Evolutionary conservation across 2,329 filamentous ascomycete genomes (phyloP).

Genomic region (Claviceps fusiformis): DNA sequence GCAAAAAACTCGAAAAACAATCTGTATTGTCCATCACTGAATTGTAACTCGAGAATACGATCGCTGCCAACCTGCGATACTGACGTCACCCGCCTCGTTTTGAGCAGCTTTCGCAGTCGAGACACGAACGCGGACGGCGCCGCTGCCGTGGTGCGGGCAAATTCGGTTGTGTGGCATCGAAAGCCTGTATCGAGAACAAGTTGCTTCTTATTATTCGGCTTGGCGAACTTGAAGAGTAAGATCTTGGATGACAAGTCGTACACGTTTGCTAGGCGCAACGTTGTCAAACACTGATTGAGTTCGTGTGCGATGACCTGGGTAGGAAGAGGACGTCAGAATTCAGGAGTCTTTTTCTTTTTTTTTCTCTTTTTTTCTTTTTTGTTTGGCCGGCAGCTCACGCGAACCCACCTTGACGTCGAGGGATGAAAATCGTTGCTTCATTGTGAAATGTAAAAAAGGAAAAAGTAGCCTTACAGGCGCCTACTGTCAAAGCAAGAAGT

Average conservation of each 20-base stretch:
- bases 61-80: slow-evolving; percentile 85
- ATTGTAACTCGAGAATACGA: slow-evolving; percentile 79
- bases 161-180: slow-evolving; percentile 85
- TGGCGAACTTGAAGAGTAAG: slow-evolving; percentile 88
- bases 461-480: background rate
- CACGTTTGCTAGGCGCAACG: slow-evolving; percentile 77
- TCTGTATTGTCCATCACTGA: slow-evolving; percentile 80
- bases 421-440: slow-evolving; percentile 75
- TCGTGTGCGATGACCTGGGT: slow-evolving; percentile 82
- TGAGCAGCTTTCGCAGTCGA: slow-evolving; percentile 73
- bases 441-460: slow-evolving; percentile 16
- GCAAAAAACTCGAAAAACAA: slow-evolving; percentile 94
- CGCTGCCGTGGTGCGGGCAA: slow-evolving; percentile 72
- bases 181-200: slow-evolving; percentile 91
- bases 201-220: slow-evolving; percentile 78
- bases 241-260: slow-evolving; percentile 95
- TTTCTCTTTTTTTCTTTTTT: background rate
- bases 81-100: slow-evolving; percentile 69
- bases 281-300: slow-evolving; percentile 62
- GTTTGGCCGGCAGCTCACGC: background rate
- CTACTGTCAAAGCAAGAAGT: background rate
- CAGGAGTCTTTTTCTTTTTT: background rate
- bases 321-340: slow-evolving; percentile 2
- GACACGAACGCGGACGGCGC: slow-evolving; percentile 77
- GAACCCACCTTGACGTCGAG: slow-evolving; percentile 53